Base-by-base conservation (phyloP, 805 yeast species). In the Priceomyces castillae region DNA sequence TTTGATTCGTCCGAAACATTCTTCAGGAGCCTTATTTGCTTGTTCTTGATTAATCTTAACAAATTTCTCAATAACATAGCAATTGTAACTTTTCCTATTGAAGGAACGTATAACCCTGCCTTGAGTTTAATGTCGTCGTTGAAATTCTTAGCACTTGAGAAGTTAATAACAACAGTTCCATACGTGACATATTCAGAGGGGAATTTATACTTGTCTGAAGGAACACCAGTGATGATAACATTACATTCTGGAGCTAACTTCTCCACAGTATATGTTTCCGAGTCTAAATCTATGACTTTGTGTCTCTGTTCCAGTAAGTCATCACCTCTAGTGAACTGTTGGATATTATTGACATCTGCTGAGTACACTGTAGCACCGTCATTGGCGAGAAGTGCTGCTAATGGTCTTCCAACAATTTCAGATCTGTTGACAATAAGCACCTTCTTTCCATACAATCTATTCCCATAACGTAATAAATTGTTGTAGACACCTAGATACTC, bases 331-430 rank as follows among this genome's bases (percentile, higher is more conserved):
- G 97, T 92, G 67, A 87, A 94, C 61, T 82, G 81, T 64, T 94
- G 98, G 49, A 90, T 81, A 54, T 89, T 86, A 56, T 85, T 82
- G 40, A 94, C 68, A 60, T 94, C 98, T 2, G 82, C 92, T 1
- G 98, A 90, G 62, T 86, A 94, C 2, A 94, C 98, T 1, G 84
- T 84, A 17, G 99, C 99, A 49, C 99, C 99, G 59, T 94, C 99
- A 58, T 94, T 94, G 15, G 99, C 98, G 50, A 94, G 71, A 30
- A 94, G 66, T 0, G 99, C 98, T 26, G 98, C 98, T 46, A 94
- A 71, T 1, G 99, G 99, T 54, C 99, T 80, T 10, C 99, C 99
- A 17, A 94, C 99, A 57, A 94, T 92, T 66, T 94, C 99, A 10
- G 96, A 86, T 58, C 99, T 76, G 67, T 94, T 94, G 41, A 94